Percentiles rank a stretch among this genome's conserved stretches.
Conservation (phyloP, 768 basidiomycete genomes). For the Lactifluus hygrophoroides region DNA sequence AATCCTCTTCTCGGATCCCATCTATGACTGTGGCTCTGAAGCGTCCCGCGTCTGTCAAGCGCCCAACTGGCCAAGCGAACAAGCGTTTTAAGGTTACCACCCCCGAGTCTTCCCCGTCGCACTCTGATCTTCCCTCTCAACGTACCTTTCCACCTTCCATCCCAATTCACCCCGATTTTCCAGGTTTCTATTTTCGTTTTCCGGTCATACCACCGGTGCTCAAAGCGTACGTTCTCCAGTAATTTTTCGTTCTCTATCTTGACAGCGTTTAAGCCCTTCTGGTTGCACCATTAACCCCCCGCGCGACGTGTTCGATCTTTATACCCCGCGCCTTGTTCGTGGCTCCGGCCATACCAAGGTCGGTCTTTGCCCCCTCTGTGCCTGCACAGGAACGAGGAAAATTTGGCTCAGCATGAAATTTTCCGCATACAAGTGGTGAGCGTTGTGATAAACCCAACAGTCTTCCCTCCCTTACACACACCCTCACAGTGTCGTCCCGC, state of each 20-base stretch:
- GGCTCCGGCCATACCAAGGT: slow-evolving; percentile 61
- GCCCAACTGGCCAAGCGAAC: background rate
- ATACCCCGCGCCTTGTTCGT: slow-evolving; percentile 70
- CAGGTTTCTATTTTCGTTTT: slow-evolving; percentile 64
- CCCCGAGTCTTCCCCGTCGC: background rate
- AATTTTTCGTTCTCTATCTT: background rate
- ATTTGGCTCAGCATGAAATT: slow-evolving; percentile 75
- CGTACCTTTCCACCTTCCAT: slow-evolving; percentile 47
- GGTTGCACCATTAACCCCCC: slow-evolving; percentile 52
- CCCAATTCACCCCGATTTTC: slow-evolving; percentile 40
- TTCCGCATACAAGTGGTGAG: slow-evolving; percentile 74
- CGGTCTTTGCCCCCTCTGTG: slow-evolving; percentile 71
- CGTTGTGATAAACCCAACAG: slow-evolving; percentile 5
- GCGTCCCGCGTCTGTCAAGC: background rate
- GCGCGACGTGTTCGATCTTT: slow-evolving; percentile 54
- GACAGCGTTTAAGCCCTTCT: slow-evolving; percentile 17
- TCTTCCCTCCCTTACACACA: background rate
- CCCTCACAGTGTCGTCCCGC: background rate
- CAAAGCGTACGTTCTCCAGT: background rate
- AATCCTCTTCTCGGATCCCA: background rate
- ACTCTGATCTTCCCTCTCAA: slow-evolving; percentile 24
- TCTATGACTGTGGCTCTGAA: background rate
- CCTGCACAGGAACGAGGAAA: slow-evolving; percentile 58
- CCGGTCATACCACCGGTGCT: slow-evolving; percentile 39
- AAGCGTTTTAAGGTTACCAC: background rate